phyloP scores from a whole-genome alignment of 2,329 filamentous ascomycete genomes.

The Trichoderma lentiforme region DNA sequence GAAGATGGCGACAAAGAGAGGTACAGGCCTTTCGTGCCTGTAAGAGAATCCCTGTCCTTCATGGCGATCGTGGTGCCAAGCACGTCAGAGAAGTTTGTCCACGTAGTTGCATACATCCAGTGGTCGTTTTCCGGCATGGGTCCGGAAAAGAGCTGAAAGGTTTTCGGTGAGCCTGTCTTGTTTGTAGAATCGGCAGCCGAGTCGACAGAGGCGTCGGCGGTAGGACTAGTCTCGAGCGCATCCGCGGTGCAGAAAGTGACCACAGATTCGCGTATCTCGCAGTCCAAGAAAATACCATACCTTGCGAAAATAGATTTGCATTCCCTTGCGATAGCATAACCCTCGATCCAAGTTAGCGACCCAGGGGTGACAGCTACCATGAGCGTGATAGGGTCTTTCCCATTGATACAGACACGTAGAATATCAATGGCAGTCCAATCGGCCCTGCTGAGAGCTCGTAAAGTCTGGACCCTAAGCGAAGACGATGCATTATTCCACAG shows the following conservation, averaged over 20 bases:
- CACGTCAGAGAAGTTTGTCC: background rate
- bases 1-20: background rate
- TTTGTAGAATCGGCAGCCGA: background rate
- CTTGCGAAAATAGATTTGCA: background rate
- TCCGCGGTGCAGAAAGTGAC: background rate
- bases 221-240: background rate
- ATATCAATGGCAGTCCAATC: background rate
- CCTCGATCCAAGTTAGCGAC: background rate
- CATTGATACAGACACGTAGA: background rate
- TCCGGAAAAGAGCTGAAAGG: background rate
- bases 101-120: background rate
- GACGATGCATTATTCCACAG: background rate
- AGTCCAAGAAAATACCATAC: background rate
- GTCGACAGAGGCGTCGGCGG: background rate
- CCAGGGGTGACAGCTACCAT: background rate
- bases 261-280: background rate
- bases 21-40: slow-evolving; percentile 3
- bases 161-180: background rate
- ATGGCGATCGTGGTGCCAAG: slow-evolving; percentile 1
- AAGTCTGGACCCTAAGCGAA: background rate
- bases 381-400: background rate
- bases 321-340: background rate
- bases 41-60: background rate
- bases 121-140: background rate
- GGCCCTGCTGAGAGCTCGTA: background rate